Base-by-base conservation (phyloP, 306 rosid genomes). In the Boehmeria nivea region DNA sequence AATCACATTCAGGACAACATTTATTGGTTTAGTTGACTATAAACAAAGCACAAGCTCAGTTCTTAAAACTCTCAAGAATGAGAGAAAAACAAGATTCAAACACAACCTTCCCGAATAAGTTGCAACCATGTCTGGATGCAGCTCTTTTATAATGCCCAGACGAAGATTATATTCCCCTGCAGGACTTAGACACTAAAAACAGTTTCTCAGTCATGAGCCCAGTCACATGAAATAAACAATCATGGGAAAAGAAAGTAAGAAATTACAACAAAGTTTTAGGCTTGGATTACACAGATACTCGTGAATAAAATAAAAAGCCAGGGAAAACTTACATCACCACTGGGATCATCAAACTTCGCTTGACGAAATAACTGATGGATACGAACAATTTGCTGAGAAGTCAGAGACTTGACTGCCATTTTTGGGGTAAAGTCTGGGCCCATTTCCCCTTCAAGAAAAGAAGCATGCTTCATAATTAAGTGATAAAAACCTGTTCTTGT, bases 61-160 rank as follows among this genome's bases (percentile, higher is more conserved):
- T 34, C 31, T n/a, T 20, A 44, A 12, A 23, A 50, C 33, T 28
- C 36, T 13, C 11, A 2, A 16, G 43, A 48, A 73, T 38, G 61
- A 60, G 56, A 27, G 51, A 37, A 26, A 61, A 68, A 69, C 57
- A 12, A 61, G n/a, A 60, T 52, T 60, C 49, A 33, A 64, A 50
- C 54, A 76, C 82, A 74, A 90, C 98, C 98, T 87, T 81, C 95
- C 95, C 39, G 98, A 87, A 76, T 82, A 90, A 64, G 98, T 90
- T n/a, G 98, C 98, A 52, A 90, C 98, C 88, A 90, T 76, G 71
- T 90, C 95, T n/a, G 95, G 98, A 58, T 90, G 95, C 65, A 87
- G 83, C 81, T 90, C 98, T 78, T 90, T 90, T 63, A 90, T 74
- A 49, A 87, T 84, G 67, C 98, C 98, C 52, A 90, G 84, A 20